Conservation (phyloP, 768 basidiomycete genomes). For the Tubosaeta sp. region DNA sequence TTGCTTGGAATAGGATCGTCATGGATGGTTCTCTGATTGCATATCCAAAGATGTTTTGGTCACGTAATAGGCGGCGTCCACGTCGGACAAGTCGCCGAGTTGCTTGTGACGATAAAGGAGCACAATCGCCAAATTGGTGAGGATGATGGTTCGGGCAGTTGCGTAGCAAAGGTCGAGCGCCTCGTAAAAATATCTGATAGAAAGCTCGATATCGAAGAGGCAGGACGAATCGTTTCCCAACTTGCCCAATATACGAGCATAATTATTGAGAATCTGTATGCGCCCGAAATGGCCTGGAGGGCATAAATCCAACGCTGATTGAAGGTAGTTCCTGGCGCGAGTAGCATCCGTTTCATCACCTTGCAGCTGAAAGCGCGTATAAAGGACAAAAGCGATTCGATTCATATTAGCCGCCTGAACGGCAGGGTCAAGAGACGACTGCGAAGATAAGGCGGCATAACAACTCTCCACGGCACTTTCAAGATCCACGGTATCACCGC, state of each 20-base stretch:
- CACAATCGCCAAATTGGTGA: slow-evolving; percentile 7
- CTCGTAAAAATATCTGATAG: slow-evolving; percentile 16
- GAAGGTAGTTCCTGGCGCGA: slow-evolving; percentile 14
- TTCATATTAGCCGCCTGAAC: slow-evolving; percentile 2
- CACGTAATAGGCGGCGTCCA: slow-evolving; percentile 19
- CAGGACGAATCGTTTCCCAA: slow-evolving; percentile 5
- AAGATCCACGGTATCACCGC: slow-evolving; percentile 20
- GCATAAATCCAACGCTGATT: slow-evolving; percentile 11
- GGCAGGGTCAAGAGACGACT: slow-evolving; percentile 4
- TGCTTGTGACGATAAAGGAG: slow-evolving; percentile 8
- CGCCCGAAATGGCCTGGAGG: slow-evolving; percentile 5
- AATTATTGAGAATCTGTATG: slow-evolving; percentile 9
- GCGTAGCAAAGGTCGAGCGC: slow-evolving; percentile 14
- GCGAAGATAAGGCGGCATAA: slow-evolving; percentile 5
- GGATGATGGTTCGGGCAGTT: slow-evolving; percentile 3
- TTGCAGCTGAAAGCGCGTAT: slow-evolving; percentile 19
- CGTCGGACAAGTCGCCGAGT: slow-evolving; percentile 9
- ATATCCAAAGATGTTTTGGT: slow-evolving; percentile 9
- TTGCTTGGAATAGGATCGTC: slow-evolving; percentile 19
- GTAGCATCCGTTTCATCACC: slow-evolving; percentile 14
- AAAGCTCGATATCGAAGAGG: slow-evolving; percentile 10
- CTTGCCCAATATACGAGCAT: slow-evolving; percentile 9
- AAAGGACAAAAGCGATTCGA: slow-evolving; percentile 14
- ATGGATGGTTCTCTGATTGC: slow-evolving; percentile 13
- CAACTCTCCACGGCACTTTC: slow-evolving; percentile 22